Conservation (phyloP, 495 filamentous ascomycete genomes). For the Trichoderma orchidacearum region DNA sequence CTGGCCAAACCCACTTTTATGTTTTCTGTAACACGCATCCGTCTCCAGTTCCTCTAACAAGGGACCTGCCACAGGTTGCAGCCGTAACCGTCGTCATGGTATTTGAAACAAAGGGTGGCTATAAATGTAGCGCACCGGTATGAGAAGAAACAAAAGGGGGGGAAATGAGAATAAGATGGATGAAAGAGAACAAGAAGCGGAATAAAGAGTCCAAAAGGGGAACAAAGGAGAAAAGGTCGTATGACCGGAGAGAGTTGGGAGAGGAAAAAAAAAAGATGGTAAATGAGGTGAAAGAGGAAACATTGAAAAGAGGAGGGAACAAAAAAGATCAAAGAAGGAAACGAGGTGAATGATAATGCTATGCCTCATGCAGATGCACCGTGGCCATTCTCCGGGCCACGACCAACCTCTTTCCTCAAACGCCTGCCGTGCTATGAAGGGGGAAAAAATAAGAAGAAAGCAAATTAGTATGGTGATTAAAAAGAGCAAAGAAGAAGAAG, state of each 20-base stretch:
- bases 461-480: background rate
- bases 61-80: background rate
- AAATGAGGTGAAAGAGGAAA: background rate
- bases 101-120: background rate
- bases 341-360: background rate
- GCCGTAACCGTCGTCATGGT: background rate
- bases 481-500: constrained; percentile 3
- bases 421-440: background rate
- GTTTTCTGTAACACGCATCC: background rate
- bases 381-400: background rate
- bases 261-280: background rate
- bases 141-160: background rate
- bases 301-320: background rate
- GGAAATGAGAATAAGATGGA: too few species aligned
- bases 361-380: background rate
- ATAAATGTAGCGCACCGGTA: background rate
- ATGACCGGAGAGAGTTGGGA: background rate
- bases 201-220: background rate
- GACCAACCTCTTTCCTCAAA: background rate
- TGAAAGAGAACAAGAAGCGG: background rate
- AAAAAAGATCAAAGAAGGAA: too few species aligned
- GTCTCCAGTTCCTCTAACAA: background rate
- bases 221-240: background rate
- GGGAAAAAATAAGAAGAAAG: background rate
- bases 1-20: background rate